Base-by-base conservation (phyloP, 2,329 filamentous ascomycete species). In the Apiospora marii region DNA sequence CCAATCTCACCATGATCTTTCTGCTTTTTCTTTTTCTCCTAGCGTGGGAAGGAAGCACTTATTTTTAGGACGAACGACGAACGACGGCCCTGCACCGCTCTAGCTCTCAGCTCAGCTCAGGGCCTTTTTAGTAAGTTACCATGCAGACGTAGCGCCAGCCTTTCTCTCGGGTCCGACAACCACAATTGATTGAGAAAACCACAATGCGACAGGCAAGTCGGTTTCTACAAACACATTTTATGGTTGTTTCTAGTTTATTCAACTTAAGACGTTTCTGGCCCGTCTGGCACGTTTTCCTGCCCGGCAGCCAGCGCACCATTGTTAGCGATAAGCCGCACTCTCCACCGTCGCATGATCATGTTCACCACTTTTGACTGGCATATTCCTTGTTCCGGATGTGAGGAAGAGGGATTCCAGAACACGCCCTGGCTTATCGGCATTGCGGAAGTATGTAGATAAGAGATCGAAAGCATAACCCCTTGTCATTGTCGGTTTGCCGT, bases 81-180 rank as follows among this genome's bases (percentile, higher is more conserved):
- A 22, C 22, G 46, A 49, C 19, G 46, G n/a, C 46, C 46, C 46
- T 67, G 70, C 70, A 53, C 58, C 13, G 64, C 58, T 37, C 58
- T 64, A 67, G 67, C 70, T 46, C 53, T 44, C 37, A 64, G 41
- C 13, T 67, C 69, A 71, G 43, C 67, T 68, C 41, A 46, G 46
- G 16, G 41, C 37, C 12, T 49, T 44, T 44, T 49, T 49, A 49
- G 46, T 49, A 49, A 49, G 46, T 22, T 6, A 48, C 16, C 44
- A 22, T 48, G 44, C 44, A 48, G 44, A 48, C 44, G 46, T 49
- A 49, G 46, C 46, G 46, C 46, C 7, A n/a, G 8, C 7, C 46
- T n/a, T 41, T 41, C 49, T 37, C 53, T 37, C 16, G 53, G 34
- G 22, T 30, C 27, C 27, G 16, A 61, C 14, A 30, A n/a, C n/a